phyloP scores from a whole-genome alignment of 1,284 basidiomycete genomes.

The Phlebopus sp. region DNA sequence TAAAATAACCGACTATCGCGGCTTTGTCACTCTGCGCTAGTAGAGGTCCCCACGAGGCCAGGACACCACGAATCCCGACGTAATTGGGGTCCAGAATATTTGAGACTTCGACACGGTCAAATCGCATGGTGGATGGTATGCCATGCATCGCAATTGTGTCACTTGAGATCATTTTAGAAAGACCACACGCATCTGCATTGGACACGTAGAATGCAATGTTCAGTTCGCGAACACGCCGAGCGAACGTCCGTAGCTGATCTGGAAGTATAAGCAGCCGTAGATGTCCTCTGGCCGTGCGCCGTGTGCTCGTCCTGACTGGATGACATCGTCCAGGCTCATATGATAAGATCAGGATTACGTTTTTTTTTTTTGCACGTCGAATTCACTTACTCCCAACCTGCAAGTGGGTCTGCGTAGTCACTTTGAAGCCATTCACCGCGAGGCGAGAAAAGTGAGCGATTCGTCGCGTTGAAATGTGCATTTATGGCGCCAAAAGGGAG shows the following conservation, averaged over 20 bases:
- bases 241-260: conserved; percentile 31
- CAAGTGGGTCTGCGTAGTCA: conserved; percentile 33
- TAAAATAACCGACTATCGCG: conserved; percentile 41
- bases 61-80: conserved; percentile 33
- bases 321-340: conserved; percentile 9
- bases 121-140: conserved; percentile 24
- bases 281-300: conserved; percentile 34
- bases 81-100: conserved; percentile 44
- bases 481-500: conserved; percentile 38
- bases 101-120: conserved; percentile 45
- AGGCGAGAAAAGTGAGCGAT: conserved; percentile 32
- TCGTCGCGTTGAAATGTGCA: conserved; percentile 35
- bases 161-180: conserved; percentile 22
- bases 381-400: conserved; percentile 36
- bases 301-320: conserved; percentile 28
- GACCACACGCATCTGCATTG: conserved; percentile 24
- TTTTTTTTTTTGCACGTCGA: not conserved
- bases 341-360: conserved; percentile 11
- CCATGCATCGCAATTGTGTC: conserved; percentile 14
- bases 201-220: conserved; percentile 27
- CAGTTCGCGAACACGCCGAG: conserved; percentile 26
- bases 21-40: conserved; percentile 29
- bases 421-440: conserved; percentile 30
- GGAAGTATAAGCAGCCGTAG: conserved; percentile 40
- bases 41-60: conserved; percentile 36